Evolutionary conservation across 164 flowering plant species (phyloP).

Genomic region (Dillenia suffruticosa): DNA sequence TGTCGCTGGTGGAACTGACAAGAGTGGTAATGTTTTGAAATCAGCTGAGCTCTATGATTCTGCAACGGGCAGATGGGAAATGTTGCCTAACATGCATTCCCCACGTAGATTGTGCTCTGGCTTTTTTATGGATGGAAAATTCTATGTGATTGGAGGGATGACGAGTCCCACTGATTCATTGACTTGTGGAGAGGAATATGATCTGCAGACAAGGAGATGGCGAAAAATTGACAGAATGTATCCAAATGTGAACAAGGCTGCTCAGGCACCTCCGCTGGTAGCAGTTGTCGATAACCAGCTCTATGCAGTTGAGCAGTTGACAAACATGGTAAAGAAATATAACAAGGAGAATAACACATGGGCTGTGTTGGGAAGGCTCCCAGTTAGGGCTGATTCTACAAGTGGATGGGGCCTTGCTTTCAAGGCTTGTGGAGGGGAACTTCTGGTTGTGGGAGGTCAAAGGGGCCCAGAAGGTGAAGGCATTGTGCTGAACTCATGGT

Average conservation of each 20-base stretch:
- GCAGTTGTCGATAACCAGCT: conserved; percentile 65
- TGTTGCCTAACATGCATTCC: conserved; percentile 53
- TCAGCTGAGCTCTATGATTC: conserved; percentile 69
- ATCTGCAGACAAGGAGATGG: conserved; percentile 52
- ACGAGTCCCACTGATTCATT: conserved; percentile 34
- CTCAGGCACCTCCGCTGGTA: conserved; percentile 77
- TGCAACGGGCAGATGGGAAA: conserved; percentile 44
- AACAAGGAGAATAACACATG: conserved; percentile 53
- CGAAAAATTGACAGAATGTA: conserved; percentile 57
- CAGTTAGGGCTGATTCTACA: conserved; percentile 51
- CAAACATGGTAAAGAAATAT: conserved; percentile 58
- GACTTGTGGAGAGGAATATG: conserved; percentile 66
- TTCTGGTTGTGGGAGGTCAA: conserved; percentile 66
- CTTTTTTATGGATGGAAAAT: conserved; percentile 66
- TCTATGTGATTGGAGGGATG: conserved; percentile 68
- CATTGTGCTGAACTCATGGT: conserved; percentile 56
- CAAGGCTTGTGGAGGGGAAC: conserved; percentile 52
- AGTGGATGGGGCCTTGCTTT: conserved; percentile 84
- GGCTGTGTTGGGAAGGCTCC: conserved; percentile 56
- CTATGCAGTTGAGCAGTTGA: conserved; percentile 49
- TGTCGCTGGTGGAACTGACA: conserved; percentile 69
- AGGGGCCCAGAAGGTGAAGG: conserved; percentile 57
- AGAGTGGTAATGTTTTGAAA: conserved; percentile 40
- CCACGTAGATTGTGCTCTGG: conserved; percentile 64
- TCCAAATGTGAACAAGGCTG: conserved; percentile 45